Base-by-base conservation (phyloP, 805 yeast species). In the Yarrowia sp. region DNA sequence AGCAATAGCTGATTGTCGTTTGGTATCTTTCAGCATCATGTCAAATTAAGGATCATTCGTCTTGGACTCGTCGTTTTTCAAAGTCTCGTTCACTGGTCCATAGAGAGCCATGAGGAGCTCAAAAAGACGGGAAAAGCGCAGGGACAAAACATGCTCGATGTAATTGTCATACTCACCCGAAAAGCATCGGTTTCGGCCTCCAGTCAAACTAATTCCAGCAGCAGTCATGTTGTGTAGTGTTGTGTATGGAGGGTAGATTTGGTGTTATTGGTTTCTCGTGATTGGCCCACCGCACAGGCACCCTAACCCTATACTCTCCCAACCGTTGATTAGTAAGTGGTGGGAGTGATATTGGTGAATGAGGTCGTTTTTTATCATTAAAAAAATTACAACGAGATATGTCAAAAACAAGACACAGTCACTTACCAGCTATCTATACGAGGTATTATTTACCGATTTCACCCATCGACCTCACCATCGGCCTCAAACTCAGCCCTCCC, bases 151-250 rank as follows among this genome's bases (percentile, higher is more conserved):
- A 5, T 17, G 41, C 41, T 8, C 55, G 55, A 35, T 13, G 41
- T 48, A 48, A 48, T 35, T 33, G 55, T 38, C 55, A 35, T 77
- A 69, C 79, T 71, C 75, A 72, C 79, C 75, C 55, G 76, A 73
- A 69, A 78, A 81, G 73, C 84, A 81, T 66, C 83, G 79, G 68
- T 81, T 77, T 38, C 76, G 74, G 13, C 83, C 83, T 38, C 83
- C 82, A 50, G 73, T 71, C 65, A 76, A 73, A 33, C 80, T 80
- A 61, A 69, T 73, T 64, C 81, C 78, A 15, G 80, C 78, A 60
- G 78, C 73, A 78, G 74, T 77, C 48, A 36, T 50, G 48, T 39
- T 53, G 60, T 42, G 43, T 55, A 31, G 67, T 39, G 53, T 18
- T 22, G 39, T 47, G 64, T 47, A 44, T 51, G 32, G 43, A 65